phyloP scores from a whole-genome alignment of 2,329 filamentous ascomycete species.

The Verruconis gallopava region DNA sequence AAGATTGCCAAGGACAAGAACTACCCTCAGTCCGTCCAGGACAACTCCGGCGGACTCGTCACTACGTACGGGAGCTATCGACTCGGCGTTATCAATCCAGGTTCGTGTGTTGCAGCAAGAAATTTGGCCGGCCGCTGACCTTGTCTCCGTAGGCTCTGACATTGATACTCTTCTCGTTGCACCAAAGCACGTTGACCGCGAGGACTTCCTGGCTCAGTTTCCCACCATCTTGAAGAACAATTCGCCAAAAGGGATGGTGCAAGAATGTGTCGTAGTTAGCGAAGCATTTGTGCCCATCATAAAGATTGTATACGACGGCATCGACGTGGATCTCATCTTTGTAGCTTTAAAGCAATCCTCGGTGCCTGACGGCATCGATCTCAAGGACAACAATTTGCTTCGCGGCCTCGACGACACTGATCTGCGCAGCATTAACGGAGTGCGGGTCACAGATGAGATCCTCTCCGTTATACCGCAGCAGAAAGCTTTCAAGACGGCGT shows the following conservation, averaged over 20 bases:
- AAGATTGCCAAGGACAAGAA: conserved; percentile 62
- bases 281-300: conserved; percentile 95
- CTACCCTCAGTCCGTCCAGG: conserved; percentile 62
- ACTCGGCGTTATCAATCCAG: conserved; percentile 81
- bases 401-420: conserved; percentile 78
- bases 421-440: conserved; percentile 83
- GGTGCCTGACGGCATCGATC: conserved; percentile 46
- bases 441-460: conserved; percentile 87
- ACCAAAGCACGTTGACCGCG: conserved; percentile 74
- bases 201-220: conserved; percentile 87
- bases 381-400: conserved; percentile 74
- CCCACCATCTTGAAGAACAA: conserved; percentile 66
- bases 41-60: conserved; percentile 78
- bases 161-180: conserved; percentile 92
- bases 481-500: conserved; percentile 75
- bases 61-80: conserved; percentile 96
- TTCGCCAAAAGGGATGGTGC: conserved; percentile 65
- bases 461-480: conserved; percentile 76
- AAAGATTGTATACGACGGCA: conserved; percentile 81
- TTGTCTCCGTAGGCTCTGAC: conserved; percentile 59
- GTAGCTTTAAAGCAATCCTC: conserved; percentile 29
- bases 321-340: conserved; percentile 85
- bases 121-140: background rate
- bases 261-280: conserved; percentile 70
- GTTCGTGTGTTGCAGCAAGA: conserved; percentile 20